Percentiles rank a stretch among this genome's conserved stretches.
Conservation (phyloP, 768 basidiomycete species). For the Peribolospora kevripleyi region DNA sequence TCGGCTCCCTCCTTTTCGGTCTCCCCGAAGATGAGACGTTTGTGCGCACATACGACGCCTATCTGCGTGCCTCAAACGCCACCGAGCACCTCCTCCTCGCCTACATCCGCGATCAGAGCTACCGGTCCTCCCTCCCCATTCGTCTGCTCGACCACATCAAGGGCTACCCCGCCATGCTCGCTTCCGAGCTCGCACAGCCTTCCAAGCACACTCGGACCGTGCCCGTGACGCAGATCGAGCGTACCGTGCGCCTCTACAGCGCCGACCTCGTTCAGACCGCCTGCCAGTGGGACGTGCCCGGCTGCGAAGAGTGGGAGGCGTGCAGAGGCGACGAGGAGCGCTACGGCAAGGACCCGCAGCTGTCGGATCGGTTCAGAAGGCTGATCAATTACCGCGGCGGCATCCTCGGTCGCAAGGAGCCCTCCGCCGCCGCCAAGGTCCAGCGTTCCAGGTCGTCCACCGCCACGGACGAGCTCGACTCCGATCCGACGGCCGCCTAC, state of each 20-base stretch:
- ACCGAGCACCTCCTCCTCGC: slow-evolving; percentile 82
- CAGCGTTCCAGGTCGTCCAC: slow-evolving; percentile 25
- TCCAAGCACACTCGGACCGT: slow-evolving; percentile 48
- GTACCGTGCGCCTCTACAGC: slow-evolving; percentile 70
- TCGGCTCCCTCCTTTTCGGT: slow-evolving; percentile 72
- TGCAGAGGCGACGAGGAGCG: slow-evolving; percentile 5
- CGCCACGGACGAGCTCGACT: slow-evolving; percentile 20
- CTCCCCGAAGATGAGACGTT: slow-evolving; percentile 27
- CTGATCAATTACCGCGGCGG: not conserved
- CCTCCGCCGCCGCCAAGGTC: slow-evolving; percentile 13
- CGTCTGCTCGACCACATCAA: slow-evolving; percentile 80
- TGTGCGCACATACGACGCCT: slow-evolving; percentile 37
- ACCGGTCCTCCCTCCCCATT: slow-evolving; percentile 37
- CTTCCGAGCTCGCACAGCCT: slow-evolving; percentile 29
- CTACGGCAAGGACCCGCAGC: slow-evolving; percentile 8
- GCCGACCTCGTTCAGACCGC: slow-evolving; percentile 53
- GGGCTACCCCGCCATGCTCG: slow-evolving; percentile 61
- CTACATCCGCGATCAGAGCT: slow-evolving; percentile 61
- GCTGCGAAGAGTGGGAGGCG: slow-evolving; percentile 12
- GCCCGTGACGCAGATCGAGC: slow-evolving; percentile 47
- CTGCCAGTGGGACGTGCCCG: slow-evolving; percentile 26
- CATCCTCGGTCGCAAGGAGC: too few relatives aligned
- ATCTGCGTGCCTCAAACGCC: slow-evolving; percentile 58
- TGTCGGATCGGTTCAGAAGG: slow-evolving; percentile 6
- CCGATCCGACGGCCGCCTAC: not conserved